Percentiles rank a stretch among this genome's conserved stretches.
Conservation (phyloP, 1,139 yeast genomes). For the Diutina ranongensis region DNA sequence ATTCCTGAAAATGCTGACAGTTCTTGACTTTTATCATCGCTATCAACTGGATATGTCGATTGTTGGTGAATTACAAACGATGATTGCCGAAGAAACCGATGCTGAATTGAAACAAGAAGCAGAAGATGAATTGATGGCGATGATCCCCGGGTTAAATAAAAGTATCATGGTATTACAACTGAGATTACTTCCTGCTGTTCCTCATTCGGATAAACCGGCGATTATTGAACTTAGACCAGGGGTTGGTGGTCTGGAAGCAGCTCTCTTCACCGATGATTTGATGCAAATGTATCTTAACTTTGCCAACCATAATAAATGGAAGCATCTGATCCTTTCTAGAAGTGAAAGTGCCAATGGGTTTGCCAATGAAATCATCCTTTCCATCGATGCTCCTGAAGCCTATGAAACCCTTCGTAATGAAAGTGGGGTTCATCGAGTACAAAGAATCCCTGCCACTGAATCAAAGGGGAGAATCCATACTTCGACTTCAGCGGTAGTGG, state of each 20-base stretch:
- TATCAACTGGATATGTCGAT: slow-evolving; percentile 30
- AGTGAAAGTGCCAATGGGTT: slow-evolving; percentile 51
- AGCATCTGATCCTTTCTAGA: slow-evolving; percentile 44
- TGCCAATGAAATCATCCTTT: slow-evolving; percentile 65
- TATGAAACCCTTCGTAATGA: slow-evolving; percentile 68
- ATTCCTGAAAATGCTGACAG: slow-evolving; percentile 41
- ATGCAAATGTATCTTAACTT: slow-evolving; percentile 71
- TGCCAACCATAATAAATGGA: slow-evolving; percentile 61
- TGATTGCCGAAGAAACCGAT: slow-evolving; percentile 25
- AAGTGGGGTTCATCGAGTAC: slow-evolving; percentile 95
- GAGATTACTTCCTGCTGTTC: slow-evolving; percentile 63
- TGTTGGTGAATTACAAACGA: slow-evolving; percentile 25
- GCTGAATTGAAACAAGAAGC: slow-evolving; percentile 21
- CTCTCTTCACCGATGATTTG: slow-evolving; percentile 71
- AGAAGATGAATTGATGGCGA: slow-evolving; percentile 14
- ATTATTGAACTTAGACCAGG: slow-evolving; percentile 87
- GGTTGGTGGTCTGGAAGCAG: slow-evolving; percentile 93
- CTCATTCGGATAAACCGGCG: slow-evolving; percentile 68
- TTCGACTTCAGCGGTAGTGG: slow-evolving; percentile 91
- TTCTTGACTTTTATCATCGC: slow-evolving; percentile 40
- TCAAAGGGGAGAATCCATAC: slow-evolving; percentile 92
- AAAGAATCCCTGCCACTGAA: slow-evolving; percentile 87
- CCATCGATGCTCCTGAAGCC: slow-evolving; percentile 67
- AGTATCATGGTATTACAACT: slow-evolving; percentile 37
- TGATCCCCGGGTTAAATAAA: slow-evolving; percentile 24